A percentile compares a stretch with the other conserved stretches of the same genome.
Conservation (phyloP, 2,329 filamentous ascomycete species). For the Trichoderma sp. region DNA sequence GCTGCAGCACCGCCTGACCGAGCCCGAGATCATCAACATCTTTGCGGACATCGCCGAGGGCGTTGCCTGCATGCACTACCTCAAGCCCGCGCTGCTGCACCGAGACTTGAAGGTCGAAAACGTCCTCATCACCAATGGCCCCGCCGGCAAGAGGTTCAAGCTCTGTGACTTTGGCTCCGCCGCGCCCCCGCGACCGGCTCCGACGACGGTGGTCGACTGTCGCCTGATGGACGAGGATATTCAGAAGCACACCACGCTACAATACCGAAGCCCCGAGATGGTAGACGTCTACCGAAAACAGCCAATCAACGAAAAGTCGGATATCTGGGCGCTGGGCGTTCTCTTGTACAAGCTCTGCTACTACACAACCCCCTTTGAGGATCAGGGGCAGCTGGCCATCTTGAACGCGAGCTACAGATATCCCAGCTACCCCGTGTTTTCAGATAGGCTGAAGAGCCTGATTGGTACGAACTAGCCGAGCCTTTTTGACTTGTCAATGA, state of each 20-base stretch:
- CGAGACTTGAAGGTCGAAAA: constrained; percentile 98
- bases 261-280: constrained; percentile 98
- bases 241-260: constrained; percentile 93
- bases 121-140: constrained; percentile 77
- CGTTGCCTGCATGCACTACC: constrained; percentile 98
- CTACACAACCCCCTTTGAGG: constrained; percentile 98
- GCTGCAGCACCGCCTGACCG: constrained; percentile 91
- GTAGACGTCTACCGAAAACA: constrained; percentile 96
- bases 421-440: constrained; percentile 84
- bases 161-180: constrained; percentile 97
- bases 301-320: constrained; percentile 96
- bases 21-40: constrained; percentile 96
- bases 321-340: constrained; percentile 96
- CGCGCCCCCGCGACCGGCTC: constrained; percentile 79
- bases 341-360: constrained; percentile 98
- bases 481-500: neutral
- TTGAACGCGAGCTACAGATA: constrained; percentile 94
- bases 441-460: constrained; percentile 82
- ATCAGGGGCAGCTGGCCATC: constrained; percentile 95
- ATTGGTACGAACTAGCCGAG: constrained; percentile 62
- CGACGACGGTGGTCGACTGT: constrained; percentile 84
- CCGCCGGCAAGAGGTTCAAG: constrained; percentile 78
- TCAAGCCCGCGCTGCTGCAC: constrained; percentile 89
- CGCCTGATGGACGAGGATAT: constrained; percentile 94
- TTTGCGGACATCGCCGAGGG: constrained; percentile 95